Conservation (phyloP, 768 basidiomycete genomes). For the Tremella fuciformis region DNA sequence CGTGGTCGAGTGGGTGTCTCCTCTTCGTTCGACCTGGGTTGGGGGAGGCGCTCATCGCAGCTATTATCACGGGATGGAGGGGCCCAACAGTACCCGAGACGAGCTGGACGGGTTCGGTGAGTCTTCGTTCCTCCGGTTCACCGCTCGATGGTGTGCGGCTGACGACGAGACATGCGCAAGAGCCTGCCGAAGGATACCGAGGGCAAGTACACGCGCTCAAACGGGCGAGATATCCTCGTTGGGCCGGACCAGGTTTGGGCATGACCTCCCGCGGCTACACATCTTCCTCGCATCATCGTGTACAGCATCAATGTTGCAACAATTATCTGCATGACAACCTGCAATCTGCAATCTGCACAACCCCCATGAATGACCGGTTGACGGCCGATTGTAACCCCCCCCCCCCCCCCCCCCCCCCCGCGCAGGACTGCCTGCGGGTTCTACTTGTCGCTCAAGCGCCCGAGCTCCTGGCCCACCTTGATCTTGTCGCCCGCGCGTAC, state of each 20-base stretch:
- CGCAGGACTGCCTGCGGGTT: background rate
- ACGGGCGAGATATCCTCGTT: slow-evolving; percentile 53
- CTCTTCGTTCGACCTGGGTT: slow-evolving; percentile 4
- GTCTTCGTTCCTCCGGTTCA: background rate
- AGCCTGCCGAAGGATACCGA: slow-evolving; percentile 53
- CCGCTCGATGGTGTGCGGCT: background rate
- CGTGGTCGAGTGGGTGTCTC: slow-evolving; percentile 72
- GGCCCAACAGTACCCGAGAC: slow-evolving; percentile 39
- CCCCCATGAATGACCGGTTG: no score
- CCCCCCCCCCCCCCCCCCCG: no score
- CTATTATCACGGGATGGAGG: slow-evolving; percentile 49
- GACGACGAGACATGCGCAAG: slow-evolving; percentile 56
- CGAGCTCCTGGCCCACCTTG: slow-evolving; percentile 78
- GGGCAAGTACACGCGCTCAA: slow-evolving; percentile 51
- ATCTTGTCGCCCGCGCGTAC: slow-evolving; percentile 78
- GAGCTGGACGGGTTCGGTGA: slow-evolving; percentile 45
- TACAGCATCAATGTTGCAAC: slow-evolving; percentile 3
- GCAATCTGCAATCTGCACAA: no score
- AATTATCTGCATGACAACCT: no score
- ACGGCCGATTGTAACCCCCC: no score
- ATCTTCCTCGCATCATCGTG: slow-evolving; percentile 4
- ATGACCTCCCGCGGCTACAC: slow-evolving; percentile 17
- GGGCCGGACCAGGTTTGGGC: slow-evolving; percentile 50
- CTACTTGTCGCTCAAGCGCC: slow-evolving; percentile 52
- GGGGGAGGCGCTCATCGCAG: slow-evolving; percentile 11